Evolutionary conservation across 1,284 basidiomycete genomes (phyloP), one percentile per base, ranked within the genome.

Genomic region (Marasmius fiardii): DNA sequence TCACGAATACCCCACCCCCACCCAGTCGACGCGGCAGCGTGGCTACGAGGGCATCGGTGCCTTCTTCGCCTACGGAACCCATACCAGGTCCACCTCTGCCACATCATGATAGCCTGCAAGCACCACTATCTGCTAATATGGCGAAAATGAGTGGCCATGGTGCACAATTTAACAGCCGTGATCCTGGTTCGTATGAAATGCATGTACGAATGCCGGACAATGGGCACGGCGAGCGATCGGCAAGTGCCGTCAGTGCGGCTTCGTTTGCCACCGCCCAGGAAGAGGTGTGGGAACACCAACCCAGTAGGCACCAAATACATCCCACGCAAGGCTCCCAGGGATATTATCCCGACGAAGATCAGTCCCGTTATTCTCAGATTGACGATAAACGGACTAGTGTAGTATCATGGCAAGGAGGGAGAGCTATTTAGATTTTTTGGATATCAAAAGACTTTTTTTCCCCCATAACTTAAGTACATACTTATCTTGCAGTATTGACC

Each of bases 171-270:
- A 23, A 47, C 20, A 34, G 26, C 21, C 51, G 33, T 26, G 64
- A 65, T 44, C 57, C 67, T 41, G 67, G 69, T 43, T 63, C 75
- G 47, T 81, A 78, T 65, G 85, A 86, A 71, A 80, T 85, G 81
- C 77, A 76, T 34, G 74, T 79, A 23, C 75, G 77, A 28, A 68
- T 68, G 59, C 68, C 67, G 10, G 26, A 10, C 26, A 21, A 47
- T 24, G 56, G 56, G 39, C 64, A 64, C 50, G 58, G 44, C 8
- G 66, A 68, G 55, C 63, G 72, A 34, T 67, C 74, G 16, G 65
- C 67, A 10, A 79, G 73, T 56, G 69, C 67, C 37, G 71, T 66
- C 11, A 79, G 73, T 55, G 69, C 67, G 39, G 71, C 71, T 35
- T 78, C 74, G 51, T 74, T 74, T 63, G 66, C 68, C 34, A 78